A percentile compares a stretch with the other conserved stretches of the same genome.
Conservation (phyloP, 129 eudicot genomes). For the Smallanthus sonchifolius region DNA sequence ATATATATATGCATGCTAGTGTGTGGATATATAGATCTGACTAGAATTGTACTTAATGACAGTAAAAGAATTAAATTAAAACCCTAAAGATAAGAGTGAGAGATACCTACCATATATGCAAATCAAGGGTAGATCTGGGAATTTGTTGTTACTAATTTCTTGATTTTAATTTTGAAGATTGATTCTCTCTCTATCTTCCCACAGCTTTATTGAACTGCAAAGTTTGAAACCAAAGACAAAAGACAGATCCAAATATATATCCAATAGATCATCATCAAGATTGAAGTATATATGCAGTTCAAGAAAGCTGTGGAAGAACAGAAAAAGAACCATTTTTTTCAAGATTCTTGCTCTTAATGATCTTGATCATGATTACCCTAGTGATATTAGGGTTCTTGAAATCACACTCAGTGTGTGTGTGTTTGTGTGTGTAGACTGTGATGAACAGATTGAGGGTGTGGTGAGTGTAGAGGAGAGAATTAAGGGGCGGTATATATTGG, state of each 20-base stretch:
- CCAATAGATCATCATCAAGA: not conserved
- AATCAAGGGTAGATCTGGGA: conserved; percentile 18
- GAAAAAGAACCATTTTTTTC: conserved; percentile 58
- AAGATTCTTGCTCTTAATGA: not conserved
- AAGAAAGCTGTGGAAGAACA: conserved; percentile 99
- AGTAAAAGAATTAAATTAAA: not conserved
- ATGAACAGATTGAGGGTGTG: conserved; percentile 3
- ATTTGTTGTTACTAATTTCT: conserved; percentile 1
- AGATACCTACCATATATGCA: conserved; percentile 20
- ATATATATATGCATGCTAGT: not conserved
- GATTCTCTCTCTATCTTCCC: conserved; percentile 83
- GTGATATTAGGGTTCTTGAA: not conserved
- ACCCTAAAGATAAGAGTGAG: not conserved
- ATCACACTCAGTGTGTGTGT: conserved; percentile 28
- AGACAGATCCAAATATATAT: not conserved
- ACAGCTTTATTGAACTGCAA: conserved; percentile 98
- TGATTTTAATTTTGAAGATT: conserved; percentile 2
- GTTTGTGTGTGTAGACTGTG: conserved; percentile 21
- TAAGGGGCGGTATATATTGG: conserved; percentile 29
- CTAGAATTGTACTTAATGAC: not conserved
- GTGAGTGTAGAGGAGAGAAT: conserved; percentile 13
- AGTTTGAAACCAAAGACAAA: conserved; percentile 2
- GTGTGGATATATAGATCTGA: conserved; percentile 6
- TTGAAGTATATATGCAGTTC: conserved; percentile 80
- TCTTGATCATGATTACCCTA: conserved; percentile 22